Conservation (phyloP, 768 basidiomycete genomes). For the Rhodotorula paludigena region DNA sequence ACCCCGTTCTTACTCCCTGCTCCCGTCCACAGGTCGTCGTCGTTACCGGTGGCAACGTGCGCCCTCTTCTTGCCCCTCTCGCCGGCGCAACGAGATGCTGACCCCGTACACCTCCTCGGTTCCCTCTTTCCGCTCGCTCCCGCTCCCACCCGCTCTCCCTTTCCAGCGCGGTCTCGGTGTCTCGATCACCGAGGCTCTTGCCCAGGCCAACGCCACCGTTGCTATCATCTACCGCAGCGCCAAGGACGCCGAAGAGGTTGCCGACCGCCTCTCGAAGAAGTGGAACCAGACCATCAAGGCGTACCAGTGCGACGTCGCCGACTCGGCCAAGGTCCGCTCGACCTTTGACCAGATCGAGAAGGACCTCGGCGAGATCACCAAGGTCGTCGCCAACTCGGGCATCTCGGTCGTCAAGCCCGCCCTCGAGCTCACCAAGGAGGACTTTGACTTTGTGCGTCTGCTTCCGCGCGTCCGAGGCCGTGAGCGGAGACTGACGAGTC, state of each 20-base stretch:
- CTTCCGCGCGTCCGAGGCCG: too few species aligned
- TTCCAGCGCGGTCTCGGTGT: constrained; percentile 56
- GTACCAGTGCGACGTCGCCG: constrained; percentile 60
- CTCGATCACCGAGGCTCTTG: constrained; percentile 56
- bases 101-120: not conserved
- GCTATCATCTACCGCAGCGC: constrained; percentile 56
- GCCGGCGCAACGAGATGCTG: not conserved
- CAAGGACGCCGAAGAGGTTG: constrained; percentile 44
- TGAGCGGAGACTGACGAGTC: too few species aligned
- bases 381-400: constrained; percentile 54
- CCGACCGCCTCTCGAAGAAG: constrained; percentile 53
- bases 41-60: constrained; percentile 53
- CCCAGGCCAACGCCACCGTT: constrained; percentile 57
- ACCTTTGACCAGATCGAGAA: constrained; percentile 53
- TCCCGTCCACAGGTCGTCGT: constrained; percentile 50
- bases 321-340: constrained; percentile 50
- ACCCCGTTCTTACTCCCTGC: not conserved
- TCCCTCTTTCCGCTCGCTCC: not conserved
- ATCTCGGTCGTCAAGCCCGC: constrained; percentile 63
- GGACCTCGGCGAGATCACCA: constrained; percentile 54
- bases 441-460: too few species aligned
- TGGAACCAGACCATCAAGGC: constrained; percentile 54
- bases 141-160: not conserved
- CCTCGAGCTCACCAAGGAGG: constrained; percentile 55
- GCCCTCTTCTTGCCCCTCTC: not conserved